A percentile compares a stretch with the other conserved stretches of the same genome.
Conservation (phyloP, 2,329 filamentous ascomycete species). For the Ramichloridium luteum region DNA sequence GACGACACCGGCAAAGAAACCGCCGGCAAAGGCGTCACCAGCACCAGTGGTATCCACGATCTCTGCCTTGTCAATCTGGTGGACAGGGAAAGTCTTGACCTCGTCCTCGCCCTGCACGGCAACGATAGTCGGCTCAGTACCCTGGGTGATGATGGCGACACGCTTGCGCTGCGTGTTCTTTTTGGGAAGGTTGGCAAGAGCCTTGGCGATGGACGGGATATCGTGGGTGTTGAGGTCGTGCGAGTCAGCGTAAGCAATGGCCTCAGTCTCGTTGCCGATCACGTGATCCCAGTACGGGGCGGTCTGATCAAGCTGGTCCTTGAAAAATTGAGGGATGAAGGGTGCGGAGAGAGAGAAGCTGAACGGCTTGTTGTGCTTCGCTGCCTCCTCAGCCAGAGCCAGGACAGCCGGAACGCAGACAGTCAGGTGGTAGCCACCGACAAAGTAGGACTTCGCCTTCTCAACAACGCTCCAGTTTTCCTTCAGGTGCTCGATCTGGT, state of each 20-base stretch:
- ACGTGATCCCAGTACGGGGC: constrained; percentile 91
- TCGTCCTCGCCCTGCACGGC: constrained; percentile 49
- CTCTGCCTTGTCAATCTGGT: constrained; percentile 59
- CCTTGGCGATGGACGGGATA: constrained; percentile 72
- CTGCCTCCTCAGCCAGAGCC: constrained; percentile 83
- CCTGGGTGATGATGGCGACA: constrained; percentile 86
- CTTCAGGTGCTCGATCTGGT: constrained; percentile 89
- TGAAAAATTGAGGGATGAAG: constrained; percentile 97
- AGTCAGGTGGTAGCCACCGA: constrained; percentile 95
- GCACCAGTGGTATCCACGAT: constrained; percentile 97
- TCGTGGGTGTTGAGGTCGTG: constrained; percentile 63
- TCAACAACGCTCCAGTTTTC: constrained; percentile 88
- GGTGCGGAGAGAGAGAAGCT: constrained; percentile 86
- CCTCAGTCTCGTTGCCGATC: constrained; percentile 95
- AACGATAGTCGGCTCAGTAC: constrained; percentile 79
- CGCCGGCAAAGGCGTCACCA: constrained; percentile 89
- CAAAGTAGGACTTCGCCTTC: constrained; percentile 78
- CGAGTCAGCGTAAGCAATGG: constrained; percentile 70
- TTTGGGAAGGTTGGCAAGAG: constrained; percentile 82
- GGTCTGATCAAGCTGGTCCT: constrained; percentile 77
- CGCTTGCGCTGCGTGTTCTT: constrained; percentile 75
- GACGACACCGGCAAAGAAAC: constrained; percentile 80
- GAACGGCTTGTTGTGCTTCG: constrained; percentile 76
- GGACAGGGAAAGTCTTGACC: constrained; percentile 68
- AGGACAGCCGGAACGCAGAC: constrained; percentile 89